A percentile compares a stretch with the other conserved stretches of the same genome.
Conservation (phyloP, 2,329 filamentous ascomycete species). For the Parascedosporium putredinis region DNA sequence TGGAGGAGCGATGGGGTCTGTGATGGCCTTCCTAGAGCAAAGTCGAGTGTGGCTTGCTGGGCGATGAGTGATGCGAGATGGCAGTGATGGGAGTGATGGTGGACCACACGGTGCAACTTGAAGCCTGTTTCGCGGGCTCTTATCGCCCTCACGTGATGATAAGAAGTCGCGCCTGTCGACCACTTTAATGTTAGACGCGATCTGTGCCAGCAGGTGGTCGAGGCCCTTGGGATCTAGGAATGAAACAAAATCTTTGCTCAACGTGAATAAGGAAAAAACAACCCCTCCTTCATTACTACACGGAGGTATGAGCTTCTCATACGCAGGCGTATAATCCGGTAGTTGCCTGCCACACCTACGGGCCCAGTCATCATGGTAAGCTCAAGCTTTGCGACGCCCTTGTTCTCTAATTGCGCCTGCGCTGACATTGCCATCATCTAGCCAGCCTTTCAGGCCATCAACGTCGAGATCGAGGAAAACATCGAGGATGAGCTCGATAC, state of each 20-base stretch:
- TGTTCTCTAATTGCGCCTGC: neutral
- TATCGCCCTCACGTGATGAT: neutral
- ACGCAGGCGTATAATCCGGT: slow-evolving; percentile 4
- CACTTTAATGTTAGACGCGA: neutral
- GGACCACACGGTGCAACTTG: no score
- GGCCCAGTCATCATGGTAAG: slow-evolving; percentile 2
- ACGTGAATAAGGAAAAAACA: no score
- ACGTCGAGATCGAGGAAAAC: slow-evolving; percentile 87
- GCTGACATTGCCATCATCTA: slow-evolving; percentile 18
- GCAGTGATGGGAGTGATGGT: no score
- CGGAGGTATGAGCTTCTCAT: slow-evolving; percentile 1
- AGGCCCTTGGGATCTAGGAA: no score
- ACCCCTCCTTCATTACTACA: neutral
- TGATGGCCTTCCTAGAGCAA: no score
- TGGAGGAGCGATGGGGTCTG: no score
- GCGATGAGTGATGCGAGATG: no score
- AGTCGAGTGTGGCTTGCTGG: no score
- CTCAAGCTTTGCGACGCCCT: neutral
- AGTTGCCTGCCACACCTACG: slow-evolving; percentile 3
- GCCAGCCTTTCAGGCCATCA: slow-evolving; percentile 75
- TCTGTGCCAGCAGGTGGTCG: neutral
- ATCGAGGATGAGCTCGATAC: slow-evolving; percentile 87
- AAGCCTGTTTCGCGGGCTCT: neutral
- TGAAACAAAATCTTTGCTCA: no score
- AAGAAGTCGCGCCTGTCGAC: neutral